Base-by-base conservation (phyloP, 768 basidiomycete genomes). In the Exsudoporus frostii region DNA sequence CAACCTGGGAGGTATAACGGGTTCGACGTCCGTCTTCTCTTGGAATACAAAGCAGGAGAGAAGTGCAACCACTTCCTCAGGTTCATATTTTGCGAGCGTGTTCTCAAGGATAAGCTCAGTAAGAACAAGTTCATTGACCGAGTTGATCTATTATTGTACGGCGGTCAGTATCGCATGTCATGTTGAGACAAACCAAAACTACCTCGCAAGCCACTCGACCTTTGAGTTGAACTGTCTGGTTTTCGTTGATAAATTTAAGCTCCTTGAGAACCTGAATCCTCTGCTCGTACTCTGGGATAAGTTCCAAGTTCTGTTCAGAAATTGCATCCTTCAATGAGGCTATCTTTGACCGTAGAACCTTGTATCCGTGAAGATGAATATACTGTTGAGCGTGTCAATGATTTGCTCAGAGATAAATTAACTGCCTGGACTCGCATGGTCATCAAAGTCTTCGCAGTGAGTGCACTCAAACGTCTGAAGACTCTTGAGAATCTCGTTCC, bases 161-260 rank as follows among this genome's bases (percentile, higher is more conserved):
- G 52, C 6, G 5, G 33, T 59, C 33, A 53, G 30, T 34, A 25
- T 19, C 25, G 27, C 22, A 37, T 24, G 20, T 33, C 42, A 44
- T 9, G 15, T 14, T 11, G 1, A 49, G 48, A 41, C 27, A 42
- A 24, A 24, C 10, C 5, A 20, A 32, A 24, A 73, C 47, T 54
- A 94, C 95, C 78, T 99, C 97, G 75, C 97, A 99, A 30, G 97
- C 97, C 15, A 99, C 97, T 45, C 97, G 84, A 17, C 97, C 97
- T 68, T 99, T 99, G 45, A 99, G 79, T 29, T 92, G 79, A 3
- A 99, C 94, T 0, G 96, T 99, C 30, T 92, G 89, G 61, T 98
- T 93, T 53, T 95, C 91, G 65, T 98, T 88, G 63, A 99, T 91
- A 67, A 98, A 97, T 57, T 90, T 85, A 22, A 99, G 79, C 41